phyloP scores from a whole-genome alignment of 768 basidiomycete genomes.

The Grammothele lineata region DNA sequence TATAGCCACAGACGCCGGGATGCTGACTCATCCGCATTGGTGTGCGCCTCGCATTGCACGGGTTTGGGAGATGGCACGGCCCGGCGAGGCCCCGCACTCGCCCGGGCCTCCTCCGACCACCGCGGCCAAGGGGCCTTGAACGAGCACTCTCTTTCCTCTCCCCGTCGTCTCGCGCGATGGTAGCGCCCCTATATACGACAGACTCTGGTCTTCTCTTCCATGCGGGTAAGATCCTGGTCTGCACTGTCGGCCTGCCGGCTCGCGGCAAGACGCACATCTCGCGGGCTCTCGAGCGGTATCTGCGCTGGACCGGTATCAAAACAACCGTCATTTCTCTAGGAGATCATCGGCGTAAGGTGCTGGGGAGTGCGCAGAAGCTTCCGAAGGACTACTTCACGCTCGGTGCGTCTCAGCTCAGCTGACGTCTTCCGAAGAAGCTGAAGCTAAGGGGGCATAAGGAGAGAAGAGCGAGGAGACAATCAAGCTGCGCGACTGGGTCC shows the following conservation, averaged over 20 bases:
- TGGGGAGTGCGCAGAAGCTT: conserved; percentile 84
- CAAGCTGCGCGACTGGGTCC: conserved; percentile 66
- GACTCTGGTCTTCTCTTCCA: conserved; percentile 83
- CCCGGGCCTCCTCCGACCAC: too few species aligned
- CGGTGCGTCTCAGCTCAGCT: conserved; percentile 38
- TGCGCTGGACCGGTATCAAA: conserved; percentile 97
- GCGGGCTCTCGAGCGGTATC: conserved; percentile 91
- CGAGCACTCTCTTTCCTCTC: too few species aligned
- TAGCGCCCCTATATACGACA: conserved; percentile 93
- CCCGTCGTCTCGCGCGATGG: conserved; percentile 45
- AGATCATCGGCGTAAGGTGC: conserved; percentile 86
- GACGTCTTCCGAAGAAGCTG: conserved; percentile 8
- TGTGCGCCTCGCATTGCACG: too few species aligned
- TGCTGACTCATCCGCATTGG: too few species aligned
- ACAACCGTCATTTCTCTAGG: conserved; percentile 93
- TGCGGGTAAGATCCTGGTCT: conserved; percentile 91
- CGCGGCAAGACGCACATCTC: conserved; percentile 97
- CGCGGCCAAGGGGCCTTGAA: too few species aligned
- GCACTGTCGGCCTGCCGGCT: conserved; percentile 91
- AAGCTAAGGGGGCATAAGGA: conserved; percentile 32
- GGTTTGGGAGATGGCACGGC: too few species aligned
- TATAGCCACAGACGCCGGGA: too few species aligned
- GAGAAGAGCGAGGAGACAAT: conserved; percentile 80
- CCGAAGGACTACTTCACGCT: conserved; percentile 91
- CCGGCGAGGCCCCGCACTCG: too few species aligned